Conservation (phyloP, 148 eudicot species). For the Rhododendron mucronatum region DNA sequence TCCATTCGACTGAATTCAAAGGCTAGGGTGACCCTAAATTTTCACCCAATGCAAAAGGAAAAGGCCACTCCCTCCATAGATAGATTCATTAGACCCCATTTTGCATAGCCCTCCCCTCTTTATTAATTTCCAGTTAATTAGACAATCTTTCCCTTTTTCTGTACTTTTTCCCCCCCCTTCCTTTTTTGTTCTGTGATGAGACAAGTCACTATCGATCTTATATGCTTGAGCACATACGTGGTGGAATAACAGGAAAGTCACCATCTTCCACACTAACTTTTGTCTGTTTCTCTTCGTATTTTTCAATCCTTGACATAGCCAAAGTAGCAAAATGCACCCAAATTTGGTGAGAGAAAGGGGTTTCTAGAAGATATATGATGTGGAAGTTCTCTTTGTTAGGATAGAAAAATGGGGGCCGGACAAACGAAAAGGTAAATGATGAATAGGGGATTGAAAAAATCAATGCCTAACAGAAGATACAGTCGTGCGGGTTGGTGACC, state of each 20-base stretch:
- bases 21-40: no score
- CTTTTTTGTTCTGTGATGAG: background rate
- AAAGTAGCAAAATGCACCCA: background rate
- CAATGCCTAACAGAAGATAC: background rate
- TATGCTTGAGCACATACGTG: background rate
- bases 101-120: no score
- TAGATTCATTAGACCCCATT: no score
- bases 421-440: background rate
- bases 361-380: slow-evolving; percentile 1
- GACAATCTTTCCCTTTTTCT: background rate
- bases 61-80: no score
- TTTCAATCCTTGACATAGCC: background rate
- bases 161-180: background rate
- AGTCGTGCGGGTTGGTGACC: slow-evolving; percentile 31
- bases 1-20: no score
- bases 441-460: background rate
- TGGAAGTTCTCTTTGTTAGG: slow-evolving; percentile 26
- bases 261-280: background rate
- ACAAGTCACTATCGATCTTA: background rate
- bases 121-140: background rate
- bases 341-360: background rate
- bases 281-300: background rate
- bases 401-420: slow-evolving; percentile 14
- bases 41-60: no score
- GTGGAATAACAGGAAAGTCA: background rate